Evolutionary conservation across 106 monocot species (phyloP), one percentile per base, ranked within the genome.

Genomic region (Cymbidium sinense): DNA sequence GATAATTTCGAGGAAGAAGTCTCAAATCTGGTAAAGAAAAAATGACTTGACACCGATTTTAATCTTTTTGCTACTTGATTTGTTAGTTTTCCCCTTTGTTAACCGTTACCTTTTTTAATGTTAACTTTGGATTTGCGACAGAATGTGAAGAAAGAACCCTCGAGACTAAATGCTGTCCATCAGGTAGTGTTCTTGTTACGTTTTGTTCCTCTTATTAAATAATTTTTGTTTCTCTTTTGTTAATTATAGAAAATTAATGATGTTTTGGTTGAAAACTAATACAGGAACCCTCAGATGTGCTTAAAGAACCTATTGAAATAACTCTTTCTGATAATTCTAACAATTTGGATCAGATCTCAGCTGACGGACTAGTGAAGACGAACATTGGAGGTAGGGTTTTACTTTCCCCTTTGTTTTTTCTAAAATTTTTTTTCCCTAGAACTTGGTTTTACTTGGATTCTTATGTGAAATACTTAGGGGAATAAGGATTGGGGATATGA

Each of bases 241-340:
- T 1, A 62, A 62, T 25, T 62, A 1, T 62, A 25, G 25, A 25
- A 62, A 62, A 62, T 47, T 62, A 25, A 3, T 62, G 11, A 25
- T 25, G 23, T 62, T 72, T 39, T 72, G 18, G 19, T 21, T 72
- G 21, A 39, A 37, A 37, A 23, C 71, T 72, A 30, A 72, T 72
- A 8, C 71, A 89, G 91, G 85, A 85, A 41, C 47, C 78, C 15
- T 77, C 73, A 5, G 75, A 33, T 83, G 62, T 50, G 0, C 25
- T 90, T 27, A 79, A 81, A 70, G 87, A 87, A 44, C 89, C 89
- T 4, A 69, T 44, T 74, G 79, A 78, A 27, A 65, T 79, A 15
- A 70, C 79, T 72, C 69, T 82, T 70, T 18, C 67, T 19, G 81
- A 82, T 23, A 78, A 74, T 79, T 79, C 74, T 12, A 84, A 58